Conservation (phyloP, 495 filamentous ascomycete genomes). For the Trichoderma gamsii region DNA sequence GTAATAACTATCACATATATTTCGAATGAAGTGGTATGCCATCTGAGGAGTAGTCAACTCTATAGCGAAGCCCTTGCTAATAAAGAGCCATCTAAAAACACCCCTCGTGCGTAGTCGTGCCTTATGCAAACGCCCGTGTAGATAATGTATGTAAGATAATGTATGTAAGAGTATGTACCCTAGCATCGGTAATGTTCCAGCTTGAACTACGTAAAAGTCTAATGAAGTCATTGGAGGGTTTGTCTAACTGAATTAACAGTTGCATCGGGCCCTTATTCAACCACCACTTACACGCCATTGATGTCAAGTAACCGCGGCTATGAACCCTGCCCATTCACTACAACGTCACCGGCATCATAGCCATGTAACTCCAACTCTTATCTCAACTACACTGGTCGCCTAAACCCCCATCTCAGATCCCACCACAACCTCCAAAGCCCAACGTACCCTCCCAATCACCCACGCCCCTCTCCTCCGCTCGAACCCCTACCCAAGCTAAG, state of each 20-base stretch:
- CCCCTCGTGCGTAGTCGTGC: too few relatives aligned
- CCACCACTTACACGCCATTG: background rate
- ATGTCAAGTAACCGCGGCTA: background rate
- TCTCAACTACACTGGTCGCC: background rate
- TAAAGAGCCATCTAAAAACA: too few relatives aligned
- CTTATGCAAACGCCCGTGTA: too few relatives aligned
- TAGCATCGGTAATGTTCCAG: background rate
- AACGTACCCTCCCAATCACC: background rate
- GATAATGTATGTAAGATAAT: too few relatives aligned
- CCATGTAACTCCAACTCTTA: background rate
- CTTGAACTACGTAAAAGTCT: background rate
- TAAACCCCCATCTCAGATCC: background rate
- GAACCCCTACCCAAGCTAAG: background rate
- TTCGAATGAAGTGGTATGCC: too few relatives aligned
- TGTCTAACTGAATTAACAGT: background rate
- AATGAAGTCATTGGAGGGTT: background rate
- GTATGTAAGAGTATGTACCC: too few relatives aligned
- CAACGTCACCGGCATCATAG: background rate
- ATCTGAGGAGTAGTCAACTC: too few relatives aligned
- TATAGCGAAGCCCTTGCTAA: too few relatives aligned
- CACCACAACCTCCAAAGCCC: background rate
- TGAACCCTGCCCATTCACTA: background rate
- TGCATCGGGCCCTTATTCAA: too few relatives aligned
- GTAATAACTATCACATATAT: too few relatives aligned
- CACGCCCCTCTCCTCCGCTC: background rate